phyloP scores from a whole-genome alignment of 83 land plant genomes.

The Larix sibirica region DNA sequence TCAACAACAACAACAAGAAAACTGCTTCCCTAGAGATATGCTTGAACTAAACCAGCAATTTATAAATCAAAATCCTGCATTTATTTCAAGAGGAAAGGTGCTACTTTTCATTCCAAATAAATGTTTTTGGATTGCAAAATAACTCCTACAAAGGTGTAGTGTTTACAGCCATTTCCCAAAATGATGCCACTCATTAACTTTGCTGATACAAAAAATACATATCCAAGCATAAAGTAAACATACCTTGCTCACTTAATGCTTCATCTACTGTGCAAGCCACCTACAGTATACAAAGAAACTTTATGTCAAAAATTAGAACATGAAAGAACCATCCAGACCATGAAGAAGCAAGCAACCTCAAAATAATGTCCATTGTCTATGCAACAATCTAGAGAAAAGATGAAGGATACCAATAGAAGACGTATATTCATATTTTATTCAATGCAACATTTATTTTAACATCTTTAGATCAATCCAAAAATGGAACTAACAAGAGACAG shows the following conservation, averaged over 20 bases:
- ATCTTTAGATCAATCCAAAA: background rate
- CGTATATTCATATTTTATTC: background rate
- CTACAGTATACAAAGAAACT: slow-evolving; percentile 31
- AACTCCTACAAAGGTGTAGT: background rate
- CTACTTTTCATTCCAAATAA: background rate
- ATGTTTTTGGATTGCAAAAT: background rate
- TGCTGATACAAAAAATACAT: background rate
- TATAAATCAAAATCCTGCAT: background rate
- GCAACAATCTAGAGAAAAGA: background rate
- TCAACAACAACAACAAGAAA: background rate
- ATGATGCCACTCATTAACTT: background rate
- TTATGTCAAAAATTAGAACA: background rate
- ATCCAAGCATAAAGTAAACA: background rate
- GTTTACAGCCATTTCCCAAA: background rate
- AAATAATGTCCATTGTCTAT: background rate
- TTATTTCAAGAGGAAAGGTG: background rate
- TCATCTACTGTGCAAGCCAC: slow-evolving; percentile 75
- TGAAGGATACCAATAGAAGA: background rate
- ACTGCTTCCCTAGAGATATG: background rate
- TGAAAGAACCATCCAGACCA: background rate
- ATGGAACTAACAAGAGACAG: background rate
- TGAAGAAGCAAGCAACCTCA: background rate
- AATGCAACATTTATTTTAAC: background rate
- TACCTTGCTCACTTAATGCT: slow-evolving; percentile 67
- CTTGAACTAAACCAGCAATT: background rate